Percentiles rank a stretch among this genome's conserved stretches.
phyloP scores from a whole-genome alignment of 768 basidiomycete genomes.

The Cystofilobasidium capitatum region DNA sequence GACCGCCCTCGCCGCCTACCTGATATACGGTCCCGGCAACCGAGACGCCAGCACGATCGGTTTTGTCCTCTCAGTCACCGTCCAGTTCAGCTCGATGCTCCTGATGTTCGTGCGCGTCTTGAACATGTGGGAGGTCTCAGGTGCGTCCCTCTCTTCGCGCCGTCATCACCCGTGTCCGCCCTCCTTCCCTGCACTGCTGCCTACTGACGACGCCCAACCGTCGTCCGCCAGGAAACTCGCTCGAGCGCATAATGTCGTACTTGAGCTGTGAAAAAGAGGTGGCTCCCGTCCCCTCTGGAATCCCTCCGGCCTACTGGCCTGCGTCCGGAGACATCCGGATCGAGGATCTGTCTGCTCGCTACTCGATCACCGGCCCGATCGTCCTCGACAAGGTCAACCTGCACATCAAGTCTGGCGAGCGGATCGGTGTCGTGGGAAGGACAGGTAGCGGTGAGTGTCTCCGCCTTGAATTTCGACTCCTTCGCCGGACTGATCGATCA shows the following conservation, averaged over 20 bases:
- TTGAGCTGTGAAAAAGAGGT: conserved; percentile 52
- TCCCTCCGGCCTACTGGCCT: conserved; percentile 60
- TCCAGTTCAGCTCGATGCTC: conserved; percentile 13
- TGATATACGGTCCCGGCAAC: conserved; percentile 44
- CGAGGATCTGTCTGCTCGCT: conserved; percentile 46
- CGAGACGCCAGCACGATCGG: conserved; percentile 37
- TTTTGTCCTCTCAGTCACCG: conserved; percentile 36
- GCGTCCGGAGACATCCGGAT: conserved; percentile 49
- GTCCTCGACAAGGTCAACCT: conserved; percentile 57
- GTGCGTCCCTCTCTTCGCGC: too few relatives aligned
- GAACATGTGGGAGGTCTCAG: conserved; percentile 28
- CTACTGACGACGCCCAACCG: too few relatives aligned
- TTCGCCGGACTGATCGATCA: too few relatives aligned
- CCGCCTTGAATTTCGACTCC: conserved; percentile 6
- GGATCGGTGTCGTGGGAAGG: conserved; percentile 54
- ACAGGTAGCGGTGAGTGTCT: conserved; percentile 52
- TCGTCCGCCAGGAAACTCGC: conserved; percentile 40
- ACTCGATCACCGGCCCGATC: conserved; percentile 49
- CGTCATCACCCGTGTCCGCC: too few relatives aligned
- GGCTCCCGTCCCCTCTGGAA: conserved; percentile 39
- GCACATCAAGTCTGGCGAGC: conserved; percentile 51
- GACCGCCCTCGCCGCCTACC: conserved; percentile 48
- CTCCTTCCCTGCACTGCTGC: too few relatives aligned
- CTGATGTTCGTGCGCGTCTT: conserved; percentile 37
- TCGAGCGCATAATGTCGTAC: conserved; percentile 45